These are phyloP conservation scores for Teratosphaeria gauchensis DNA, from an alignment of 2,329 filamentous ascomycete genomes.

Conservation along the genomic window DNA sequence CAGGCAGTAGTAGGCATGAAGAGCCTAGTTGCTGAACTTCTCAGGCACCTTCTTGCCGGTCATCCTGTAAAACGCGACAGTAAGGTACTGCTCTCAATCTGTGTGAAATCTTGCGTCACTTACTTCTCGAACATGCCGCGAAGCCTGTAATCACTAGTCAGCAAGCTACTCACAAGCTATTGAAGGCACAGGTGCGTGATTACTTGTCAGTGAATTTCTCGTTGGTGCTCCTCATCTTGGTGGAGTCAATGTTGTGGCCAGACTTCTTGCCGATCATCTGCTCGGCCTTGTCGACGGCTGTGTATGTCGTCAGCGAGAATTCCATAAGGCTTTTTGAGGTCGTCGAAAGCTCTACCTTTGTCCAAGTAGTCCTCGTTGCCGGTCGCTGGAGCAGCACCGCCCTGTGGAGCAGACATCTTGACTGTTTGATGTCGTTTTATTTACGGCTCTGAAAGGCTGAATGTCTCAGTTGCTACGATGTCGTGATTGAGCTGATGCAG, in stretches of 20 bases:
- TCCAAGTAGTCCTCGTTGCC: neutral
- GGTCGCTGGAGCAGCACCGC: neutral
- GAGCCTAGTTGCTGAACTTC: constrained; percentile 10
- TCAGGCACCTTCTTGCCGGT: constrained; percentile 13
- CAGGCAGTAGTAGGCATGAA: neutral
- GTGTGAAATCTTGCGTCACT: neutral
- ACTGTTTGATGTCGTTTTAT: neutral
- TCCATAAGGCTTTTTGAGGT: neutral
- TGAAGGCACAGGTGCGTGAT: neutral
- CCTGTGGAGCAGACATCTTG: neutral
- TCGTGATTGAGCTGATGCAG: neutral
- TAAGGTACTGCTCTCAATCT: neutral
- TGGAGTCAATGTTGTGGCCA: constrained; percentile 9
- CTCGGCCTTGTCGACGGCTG: constrained; percentile 6
- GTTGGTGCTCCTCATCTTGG: constrained; percentile 8
- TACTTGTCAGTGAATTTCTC: constrained; percentile 8
- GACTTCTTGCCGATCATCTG: constrained; percentile 5
- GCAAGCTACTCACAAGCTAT: neutral
- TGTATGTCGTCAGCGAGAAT: neutral
- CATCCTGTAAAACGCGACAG: neutral
- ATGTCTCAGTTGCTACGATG: neutral
- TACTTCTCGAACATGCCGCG: constrained; percentile 10
- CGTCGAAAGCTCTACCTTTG: neutral
- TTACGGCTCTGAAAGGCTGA: neutral
- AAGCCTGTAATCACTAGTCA: constrained; percentile 6